Evolutionary conservation across 768 basidiomycete genomes (phyloP).

Genomic region (Lactarius deliciosus): DNA sequence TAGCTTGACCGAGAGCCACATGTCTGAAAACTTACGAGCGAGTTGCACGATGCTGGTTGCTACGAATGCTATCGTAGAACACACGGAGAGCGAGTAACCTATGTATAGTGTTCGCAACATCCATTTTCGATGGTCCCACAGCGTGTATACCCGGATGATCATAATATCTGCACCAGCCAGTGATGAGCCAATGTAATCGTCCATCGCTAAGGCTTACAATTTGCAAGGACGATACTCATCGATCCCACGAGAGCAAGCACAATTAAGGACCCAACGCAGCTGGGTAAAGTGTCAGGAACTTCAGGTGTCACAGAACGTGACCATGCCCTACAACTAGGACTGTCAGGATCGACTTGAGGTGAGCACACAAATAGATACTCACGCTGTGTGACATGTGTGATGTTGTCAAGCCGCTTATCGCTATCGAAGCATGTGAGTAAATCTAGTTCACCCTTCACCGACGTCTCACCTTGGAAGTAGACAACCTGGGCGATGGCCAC

Average conservation of each 20-base stretch:
- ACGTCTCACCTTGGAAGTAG: constrained; percentile 34
- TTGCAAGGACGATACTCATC: constrained; percentile 33
- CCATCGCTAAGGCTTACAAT: constrained; percentile 33
- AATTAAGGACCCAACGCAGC: constrained; percentile 18
- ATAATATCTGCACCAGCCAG: constrained; percentile 38
- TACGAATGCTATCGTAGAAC: constrained; percentile 18
- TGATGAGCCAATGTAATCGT: constrained; percentile 11
- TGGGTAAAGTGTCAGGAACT: constrained; percentile 7
- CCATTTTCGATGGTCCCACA: constrained; percentile 40
- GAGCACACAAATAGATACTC: neutral
- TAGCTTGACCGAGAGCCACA: neutral
- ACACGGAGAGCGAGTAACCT: constrained; percentile 18
- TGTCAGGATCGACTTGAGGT: neutral
- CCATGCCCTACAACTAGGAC: constrained; percentile 9
- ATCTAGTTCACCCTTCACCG: neutral
- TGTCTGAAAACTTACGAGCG: constrained; percentile 8
- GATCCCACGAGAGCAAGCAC: constrained; percentile 34
- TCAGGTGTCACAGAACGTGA: neutral
- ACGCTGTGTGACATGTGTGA: constrained; percentile 12
- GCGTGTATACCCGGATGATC: constrained; percentile 38
- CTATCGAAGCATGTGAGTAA: neutral
- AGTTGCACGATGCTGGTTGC: constrained; percentile 9
- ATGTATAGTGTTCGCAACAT: constrained; percentile 13
- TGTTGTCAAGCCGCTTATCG: constrained; percentile 16
- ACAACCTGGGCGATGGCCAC: constrained; percentile 35